phyloP scores from a whole-genome alignment of 1,139 yeast genomes.

The Pichia sp. region DNA sequence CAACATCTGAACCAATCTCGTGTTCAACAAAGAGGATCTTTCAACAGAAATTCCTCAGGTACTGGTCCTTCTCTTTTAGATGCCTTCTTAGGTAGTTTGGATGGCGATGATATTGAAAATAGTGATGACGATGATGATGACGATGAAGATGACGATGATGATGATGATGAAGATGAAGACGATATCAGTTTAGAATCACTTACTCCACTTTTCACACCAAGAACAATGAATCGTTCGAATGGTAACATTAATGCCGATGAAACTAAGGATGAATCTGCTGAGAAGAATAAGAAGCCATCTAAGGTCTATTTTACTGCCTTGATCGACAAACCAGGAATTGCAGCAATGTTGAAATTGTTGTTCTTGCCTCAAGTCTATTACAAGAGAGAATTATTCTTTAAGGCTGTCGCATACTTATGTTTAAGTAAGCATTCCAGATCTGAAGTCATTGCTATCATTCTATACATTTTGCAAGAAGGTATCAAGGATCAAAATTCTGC shows the following conservation, averaged over 20 bases:
- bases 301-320: conserved; percentile 60
- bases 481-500: conserved; percentile 57
- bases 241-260: not conserved
- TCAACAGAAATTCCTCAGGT: too few relatives aligned
- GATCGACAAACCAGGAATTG: conserved; percentile 74
- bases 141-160: conserved; percentile 29
- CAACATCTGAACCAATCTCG: conserved; percentile 71
- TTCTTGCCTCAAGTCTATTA: conserved; percentile 71
- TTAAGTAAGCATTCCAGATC: conserved; percentile 74
- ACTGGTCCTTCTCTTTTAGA: too few relatives aligned
- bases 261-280: not conserved
- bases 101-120: conserved; percentile 21
- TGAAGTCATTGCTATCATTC: conserved; percentile 69
- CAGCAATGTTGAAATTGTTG: conserved; percentile 66
- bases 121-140: conserved; percentile 33
- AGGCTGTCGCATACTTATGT: conserved; percentile 66
- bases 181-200: conserved; percentile 31
- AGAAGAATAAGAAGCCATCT: conserved; percentile 28
- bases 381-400: conserved; percentile 66
- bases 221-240: too few relatives aligned
- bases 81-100: too few relatives aligned
- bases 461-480: conserved; percentile 76
- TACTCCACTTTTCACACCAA: too few relatives aligned
- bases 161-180: conserved; percentile 24
- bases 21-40: conserved; percentile 37